phyloP scores from a whole-genome alignment of 192 early-diverging fungal species.

The Podila clonocystis region DNA sequence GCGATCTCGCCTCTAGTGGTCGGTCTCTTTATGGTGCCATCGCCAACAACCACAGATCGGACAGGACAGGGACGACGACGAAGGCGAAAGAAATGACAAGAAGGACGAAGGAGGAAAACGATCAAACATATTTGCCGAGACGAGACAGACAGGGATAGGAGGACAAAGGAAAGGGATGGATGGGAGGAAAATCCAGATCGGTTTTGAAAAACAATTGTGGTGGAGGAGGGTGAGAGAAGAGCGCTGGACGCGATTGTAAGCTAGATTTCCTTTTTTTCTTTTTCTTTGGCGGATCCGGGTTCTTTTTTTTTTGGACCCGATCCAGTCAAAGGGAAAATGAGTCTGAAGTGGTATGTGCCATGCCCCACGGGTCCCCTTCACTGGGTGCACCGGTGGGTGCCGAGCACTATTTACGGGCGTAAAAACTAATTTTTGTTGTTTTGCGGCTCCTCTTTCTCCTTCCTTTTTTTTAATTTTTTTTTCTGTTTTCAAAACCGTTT shows the following conservation, averaged over 20 bases:
- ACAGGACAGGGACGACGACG: constrained; percentile 2
- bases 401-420: constrained; percentile 49
- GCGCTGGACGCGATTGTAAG: constrained; percentile 53
- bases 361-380: no score
- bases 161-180: constrained; percentile 9
- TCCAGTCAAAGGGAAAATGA: constrained; percentile 48
- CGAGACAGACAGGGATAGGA: neutral
- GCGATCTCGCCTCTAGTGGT: neutral
- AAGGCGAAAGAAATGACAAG: neutral
- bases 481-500: constrained; percentile 14
- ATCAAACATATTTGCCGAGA: constrained; percentile 18
- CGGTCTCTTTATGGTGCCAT: neutral
- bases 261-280: constrained; percentile 57
- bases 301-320: neutral
- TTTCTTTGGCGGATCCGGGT: constrained; percentile 29
- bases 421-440: constrained; percentile 48
- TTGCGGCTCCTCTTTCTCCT: constrained; percentile 56
- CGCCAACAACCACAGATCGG: neutral
- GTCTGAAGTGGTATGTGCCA: constrained; percentile 46
- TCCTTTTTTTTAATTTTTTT: constrained; percentile 28
- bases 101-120: constrained; percentile 13
- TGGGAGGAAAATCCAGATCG: constrained; percentile 31
- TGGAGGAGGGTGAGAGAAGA: constrained; percentile 49
- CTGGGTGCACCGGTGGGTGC: constrained; percentile 1
- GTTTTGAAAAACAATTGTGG: constrained; percentile 17